These are phyloP conservation scores for Lactifluus subvellereus DNA, from an alignment of 768 basidiomycete species.

Conservation along the genomic window DNA sequence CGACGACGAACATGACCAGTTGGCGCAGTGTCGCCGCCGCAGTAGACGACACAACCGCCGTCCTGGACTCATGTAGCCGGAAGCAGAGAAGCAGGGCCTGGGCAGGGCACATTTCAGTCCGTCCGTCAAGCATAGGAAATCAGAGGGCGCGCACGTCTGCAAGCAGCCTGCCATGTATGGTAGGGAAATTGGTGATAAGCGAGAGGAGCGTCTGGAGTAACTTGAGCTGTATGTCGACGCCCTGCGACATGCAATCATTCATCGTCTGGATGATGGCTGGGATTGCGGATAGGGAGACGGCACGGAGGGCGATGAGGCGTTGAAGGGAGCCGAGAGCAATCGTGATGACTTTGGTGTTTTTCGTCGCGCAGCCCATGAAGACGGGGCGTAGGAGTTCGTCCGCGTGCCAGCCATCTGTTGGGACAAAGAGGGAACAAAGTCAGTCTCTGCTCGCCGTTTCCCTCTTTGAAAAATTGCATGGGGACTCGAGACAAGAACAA, in stretches of 20 bases:
- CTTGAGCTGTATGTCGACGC: conserved; percentile 93
- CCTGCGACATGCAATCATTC: conserved; percentile 83
- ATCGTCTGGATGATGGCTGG: conserved; percentile 78
- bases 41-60: conserved; percentile 94
- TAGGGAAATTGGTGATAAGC: conserved; percentile 82
- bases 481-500: neutral
- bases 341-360: conserved; percentile 89
- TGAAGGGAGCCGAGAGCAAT: conserved; percentile 89
- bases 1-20: conserved; percentile 95
- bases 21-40: conserved; percentile 95
- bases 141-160: conserved; percentile 60
- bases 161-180: conserved; percentile 71
- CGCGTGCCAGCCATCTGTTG: conserved; percentile 67
- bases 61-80: conserved; percentile 90
- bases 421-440: neutral
- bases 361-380: conserved; percentile 91
- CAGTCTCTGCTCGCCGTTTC: neutral
- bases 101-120: neutral
- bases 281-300: conserved; percentile 75
- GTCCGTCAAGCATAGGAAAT: neutral
- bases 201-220: conserved; percentile 90
- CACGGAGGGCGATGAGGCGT: conserved; percentile 80
- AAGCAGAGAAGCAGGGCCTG: conserved; percentile 92
- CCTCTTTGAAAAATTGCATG: too few relatives aligned
- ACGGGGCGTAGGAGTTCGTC: conserved; percentile 80